Percentiles rank a stretch among this genome's conserved stretches.
These are phyloP conservation scores for Biscogniauxia marginata DNA, from an alignment of 2,329 filamentous ascomycete genomes.

Conservation along the genomic window DNA sequence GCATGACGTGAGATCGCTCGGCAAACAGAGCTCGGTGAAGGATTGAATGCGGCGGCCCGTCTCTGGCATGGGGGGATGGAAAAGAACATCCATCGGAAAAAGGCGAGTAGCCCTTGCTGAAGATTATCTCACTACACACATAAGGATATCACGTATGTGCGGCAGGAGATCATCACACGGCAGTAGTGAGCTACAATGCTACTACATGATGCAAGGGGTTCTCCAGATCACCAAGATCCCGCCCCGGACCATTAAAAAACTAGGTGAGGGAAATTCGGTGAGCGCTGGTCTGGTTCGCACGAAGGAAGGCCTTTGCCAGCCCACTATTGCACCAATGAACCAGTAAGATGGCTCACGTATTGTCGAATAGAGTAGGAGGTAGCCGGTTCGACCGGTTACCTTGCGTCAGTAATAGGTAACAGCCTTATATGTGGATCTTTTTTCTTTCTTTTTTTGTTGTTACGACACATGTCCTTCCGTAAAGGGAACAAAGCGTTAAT, in stretches of 20 bases:
- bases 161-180: constrained; percentile 16
- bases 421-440: constrained; percentile 20
- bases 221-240: constrained; percentile 17
- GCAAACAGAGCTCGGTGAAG: constrained; percentile 14
- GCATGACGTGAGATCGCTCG: constrained; percentile 24
- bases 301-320: neutral
- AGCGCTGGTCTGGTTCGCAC: neutral
- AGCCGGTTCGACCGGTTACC: constrained; percentile 6
- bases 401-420: constrained; percentile 9
- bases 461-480: neutral
- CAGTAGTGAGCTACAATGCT: constrained; percentile 3
- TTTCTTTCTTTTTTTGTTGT: neutral
- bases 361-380: neutral
- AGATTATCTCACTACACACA: neutral
- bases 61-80: constrained; percentile 4
- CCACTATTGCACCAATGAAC: neutral
- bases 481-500: neutral
- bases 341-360: neutral
- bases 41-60: constrained; percentile 11
- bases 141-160: constrained; percentile 6
- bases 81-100: constrained; percentile 3
- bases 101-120: constrained; percentile 12
- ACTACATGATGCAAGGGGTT: constrained; percentile 12
- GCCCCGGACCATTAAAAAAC: constrained; percentile 20
- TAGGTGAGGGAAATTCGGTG: constrained; percentile 15